Percentiles rank a stretch among this genome's conserved stretches.
Conservation (phyloP, 1,284 basidiomycete genomes). For the Earliella scabrosa region DNA sequence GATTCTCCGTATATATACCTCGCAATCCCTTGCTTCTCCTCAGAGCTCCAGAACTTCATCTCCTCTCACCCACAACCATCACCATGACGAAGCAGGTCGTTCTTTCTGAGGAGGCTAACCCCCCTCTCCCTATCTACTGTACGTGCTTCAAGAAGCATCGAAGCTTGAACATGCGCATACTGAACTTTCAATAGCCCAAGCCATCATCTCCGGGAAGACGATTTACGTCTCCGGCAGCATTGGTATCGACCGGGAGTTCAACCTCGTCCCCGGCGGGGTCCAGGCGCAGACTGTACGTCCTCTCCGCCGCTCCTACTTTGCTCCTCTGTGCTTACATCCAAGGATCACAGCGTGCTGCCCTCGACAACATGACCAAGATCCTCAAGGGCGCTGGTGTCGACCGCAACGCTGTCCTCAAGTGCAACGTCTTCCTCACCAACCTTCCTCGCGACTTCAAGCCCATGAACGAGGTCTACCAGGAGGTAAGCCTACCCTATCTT, state of each 20-base stretch:
- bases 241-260: slow-evolving; percentile 52
- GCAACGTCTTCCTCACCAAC: slow-evolving; percentile 61
- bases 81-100: slow-evolving; percentile 41
- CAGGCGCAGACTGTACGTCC: slow-evolving; percentile 53
- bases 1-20: slow-evolving; percentile 4
- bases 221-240: slow-evolving; percentile 68
- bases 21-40: not conserved
- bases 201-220: slow-evolving; percentile 52
- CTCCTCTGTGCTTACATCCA: not conserved
- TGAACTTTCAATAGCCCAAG: slow-evolving; percentile 41
- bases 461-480: slow-evolving; percentile 58
- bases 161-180: not conserved
- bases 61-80: not conserved
- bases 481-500: slow-evolving; percentile 39
- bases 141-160: slow-evolving; percentile 18
- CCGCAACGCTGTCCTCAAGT: slow-evolving; percentile 63
- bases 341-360: slow-evolving; percentile 48
- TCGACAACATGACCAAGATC: slow-evolving; percentile 61
- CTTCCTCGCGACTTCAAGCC: slow-evolving; percentile 51
- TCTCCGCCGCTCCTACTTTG: not conserved
- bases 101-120: slow-evolving; percentile 46
- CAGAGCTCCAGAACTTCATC: not conserved
- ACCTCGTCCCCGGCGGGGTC: slow-evolving; percentile 57
- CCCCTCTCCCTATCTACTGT: slow-evolving; percentile 57
- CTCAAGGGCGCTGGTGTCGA: slow-evolving; percentile 64